A percentile compares a stretch with the other conserved stretches of the same genome.
phyloP scores from a whole-genome alignment of 176 grass and related monocot genomes.

The Ampelocalamus luodianensis region DNA sequence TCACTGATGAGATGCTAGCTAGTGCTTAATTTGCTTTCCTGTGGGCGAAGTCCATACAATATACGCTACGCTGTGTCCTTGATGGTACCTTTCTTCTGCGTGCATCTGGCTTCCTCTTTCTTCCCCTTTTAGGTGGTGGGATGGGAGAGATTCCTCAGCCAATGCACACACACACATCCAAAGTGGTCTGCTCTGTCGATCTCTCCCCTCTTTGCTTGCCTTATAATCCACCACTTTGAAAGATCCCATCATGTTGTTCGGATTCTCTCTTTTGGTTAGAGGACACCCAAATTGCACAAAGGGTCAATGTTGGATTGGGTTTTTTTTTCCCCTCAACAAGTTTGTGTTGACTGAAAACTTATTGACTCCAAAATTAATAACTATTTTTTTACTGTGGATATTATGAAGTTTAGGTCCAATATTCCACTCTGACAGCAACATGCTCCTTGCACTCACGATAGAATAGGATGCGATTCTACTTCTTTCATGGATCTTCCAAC shows the following conservation, averaged over 20 bases:
- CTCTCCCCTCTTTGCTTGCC: slow-evolving; percentile 46
- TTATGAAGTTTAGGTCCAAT: neutral
- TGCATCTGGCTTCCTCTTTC: neutral
- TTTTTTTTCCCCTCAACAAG: neutral
- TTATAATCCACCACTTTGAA: slow-evolving; percentile 58
- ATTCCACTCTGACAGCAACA: neutral
- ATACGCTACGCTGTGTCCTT: slow-evolving; percentile 15
- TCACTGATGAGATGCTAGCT: slow-evolving; percentile 26
- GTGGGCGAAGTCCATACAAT: slow-evolving; percentile 18
- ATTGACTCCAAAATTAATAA: neutral
- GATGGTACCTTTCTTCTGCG: slow-evolving; percentile 32
- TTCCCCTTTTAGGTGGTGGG: slow-evolving; percentile 39
- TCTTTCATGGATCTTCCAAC: neutral
- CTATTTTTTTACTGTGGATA: neutral
- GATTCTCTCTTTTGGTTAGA: slow-evolving; percentile 38
- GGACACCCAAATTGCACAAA: neutral
- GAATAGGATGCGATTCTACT: neutral
- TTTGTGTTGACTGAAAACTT: neutral
- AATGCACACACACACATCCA: slow-evolving; percentile 43
- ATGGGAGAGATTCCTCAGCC: slow-evolving; percentile 60
- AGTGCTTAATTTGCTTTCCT: slow-evolving; percentile 13
- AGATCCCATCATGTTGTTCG: slow-evolving; percentile 44
- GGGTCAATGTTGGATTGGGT: neutral
- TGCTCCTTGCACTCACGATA: neutral
- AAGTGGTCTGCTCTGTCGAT: slow-evolving; percentile 22